Conservation (phyloP, 768 basidiomycete species). For the Clitopilus passeckerianus region DNA sequence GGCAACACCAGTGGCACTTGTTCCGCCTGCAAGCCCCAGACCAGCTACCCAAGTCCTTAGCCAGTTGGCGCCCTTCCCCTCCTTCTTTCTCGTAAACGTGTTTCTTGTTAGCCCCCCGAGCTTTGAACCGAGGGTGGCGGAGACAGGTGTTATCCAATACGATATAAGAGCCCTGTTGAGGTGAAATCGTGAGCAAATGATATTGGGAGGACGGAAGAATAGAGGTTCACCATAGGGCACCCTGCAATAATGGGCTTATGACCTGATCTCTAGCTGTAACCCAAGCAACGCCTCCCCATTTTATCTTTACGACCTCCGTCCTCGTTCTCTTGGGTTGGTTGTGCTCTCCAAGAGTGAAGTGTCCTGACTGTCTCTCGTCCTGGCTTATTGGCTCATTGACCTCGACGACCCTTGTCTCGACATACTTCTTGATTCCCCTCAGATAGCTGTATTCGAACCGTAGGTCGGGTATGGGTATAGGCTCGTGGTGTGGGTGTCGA, state of each 20-base stretch:
- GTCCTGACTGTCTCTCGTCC: slow-evolving; percentile 17
- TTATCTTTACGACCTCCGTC: slow-evolving; percentile 33
- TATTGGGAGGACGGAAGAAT: neutral
- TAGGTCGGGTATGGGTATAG: slow-evolving; percentile 66
- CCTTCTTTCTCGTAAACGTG: slow-evolving; percentile 20
- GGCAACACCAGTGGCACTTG: neutral
- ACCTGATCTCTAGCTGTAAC: slow-evolving; percentile 67
- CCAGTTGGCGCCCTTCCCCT: slow-evolving; percentile 38
- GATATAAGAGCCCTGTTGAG: slow-evolving; percentile 37
- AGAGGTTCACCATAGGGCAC: slow-evolving; percentile 53
- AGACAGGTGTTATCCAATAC: slow-evolving; percentile 38
- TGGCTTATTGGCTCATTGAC: neutral
- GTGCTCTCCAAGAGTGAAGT: neutral
- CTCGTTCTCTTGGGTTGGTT: neutral
- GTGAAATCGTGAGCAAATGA: neutral
- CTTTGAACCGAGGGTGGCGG: slow-evolving; percentile 26
- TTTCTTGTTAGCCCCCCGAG: slow-evolving; percentile 25
- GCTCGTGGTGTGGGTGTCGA: slow-evolving; percentile 21
- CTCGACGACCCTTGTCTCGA: slow-evolving; percentile 22
- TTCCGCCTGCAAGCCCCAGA: slow-evolving; percentile 16
- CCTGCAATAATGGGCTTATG: slow-evolving; percentile 62
- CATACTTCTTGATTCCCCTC: slow-evolving; percentile 2
- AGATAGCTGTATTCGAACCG: slow-evolving; percentile 74
- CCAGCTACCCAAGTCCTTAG: slow-evolving; percentile 29
- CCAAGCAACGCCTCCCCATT: slow-evolving; percentile 59